Evolutionary conservation across 2,329 filamentous ascomycete species (phyloP).

Genomic region (Lasiodiplodia citricola): DNA sequence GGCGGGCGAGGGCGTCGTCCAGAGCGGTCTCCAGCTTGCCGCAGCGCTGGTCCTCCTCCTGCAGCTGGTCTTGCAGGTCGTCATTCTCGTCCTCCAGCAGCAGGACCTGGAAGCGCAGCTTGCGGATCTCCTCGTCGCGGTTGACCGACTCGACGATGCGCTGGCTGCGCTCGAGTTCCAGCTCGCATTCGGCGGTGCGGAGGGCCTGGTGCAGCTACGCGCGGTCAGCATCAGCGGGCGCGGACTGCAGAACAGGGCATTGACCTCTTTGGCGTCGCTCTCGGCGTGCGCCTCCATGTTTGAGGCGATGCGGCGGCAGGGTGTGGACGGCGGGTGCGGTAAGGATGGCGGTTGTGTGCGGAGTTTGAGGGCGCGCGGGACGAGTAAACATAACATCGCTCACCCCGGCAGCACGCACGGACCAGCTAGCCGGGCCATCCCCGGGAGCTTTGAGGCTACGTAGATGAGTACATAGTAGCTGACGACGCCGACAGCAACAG

Average conservation of each 20-base stretch:
- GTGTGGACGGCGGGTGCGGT: background rate
- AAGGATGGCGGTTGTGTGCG: slow-evolving; percentile 14
- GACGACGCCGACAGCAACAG: slow-evolving; percentile 11
- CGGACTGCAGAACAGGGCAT: background rate
- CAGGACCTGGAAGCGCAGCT: slow-evolving; percentile 70
- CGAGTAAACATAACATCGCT: background rate
- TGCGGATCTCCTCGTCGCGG: slow-evolving; percentile 76
- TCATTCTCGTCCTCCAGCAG: slow-evolving; percentile 78
- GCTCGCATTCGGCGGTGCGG: slow-evolving; percentile 64
- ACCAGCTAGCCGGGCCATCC: no score
- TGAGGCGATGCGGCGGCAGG: slow-evolving; percentile 32
- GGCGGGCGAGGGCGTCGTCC: slow-evolving; percentile 53
- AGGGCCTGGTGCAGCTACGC: slow-evolving; percentile 56
- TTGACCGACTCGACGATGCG: slow-evolving; percentile 70
- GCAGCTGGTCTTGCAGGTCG: slow-evolving; percentile 67
- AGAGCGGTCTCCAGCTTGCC: slow-evolving; percentile 59
- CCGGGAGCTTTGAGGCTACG: background rate
- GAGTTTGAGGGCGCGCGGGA: background rate
- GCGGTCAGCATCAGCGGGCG: background rate
- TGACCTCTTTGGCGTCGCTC: slow-evolving; percentile 44
- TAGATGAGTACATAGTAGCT: slow-evolving; percentile 17
- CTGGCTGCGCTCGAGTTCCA: slow-evolving; percentile 69
- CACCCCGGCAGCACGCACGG: slow-evolving; percentile 1
- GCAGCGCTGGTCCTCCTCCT: slow-evolving; percentile 64
- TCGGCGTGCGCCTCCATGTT: slow-evolving; percentile 35